These are phyloP conservation scores for Colletotrichum sojae DNA, from an alignment of 2,329 filamentous ascomycete species.

Conservation along the genomic window DNA sequence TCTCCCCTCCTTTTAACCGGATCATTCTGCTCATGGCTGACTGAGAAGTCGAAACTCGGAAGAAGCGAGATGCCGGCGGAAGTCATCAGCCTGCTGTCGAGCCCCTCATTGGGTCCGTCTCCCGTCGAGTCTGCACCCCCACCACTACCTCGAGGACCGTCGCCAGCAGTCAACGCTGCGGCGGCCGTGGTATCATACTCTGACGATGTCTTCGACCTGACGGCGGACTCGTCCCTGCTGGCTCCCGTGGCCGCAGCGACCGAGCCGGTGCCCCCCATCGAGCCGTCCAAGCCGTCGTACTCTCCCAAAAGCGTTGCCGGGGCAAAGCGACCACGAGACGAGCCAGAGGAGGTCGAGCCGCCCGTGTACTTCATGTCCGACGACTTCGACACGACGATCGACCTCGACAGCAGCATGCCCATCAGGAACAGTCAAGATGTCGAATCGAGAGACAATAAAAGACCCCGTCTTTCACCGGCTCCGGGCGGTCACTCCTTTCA, in stretches of 20 bases:
- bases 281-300: neutral
- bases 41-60: neutral
- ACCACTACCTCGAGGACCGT: neutral
- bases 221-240: conserved; percentile 19
- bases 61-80: conserved; percentile 49
- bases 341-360: neutral
- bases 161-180: neutral
- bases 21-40: neutral
- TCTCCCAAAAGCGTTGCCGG: neutral
- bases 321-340: conserved; percentile 27
- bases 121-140: conserved; percentile 14
- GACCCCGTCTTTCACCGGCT: conserved; percentile 45
- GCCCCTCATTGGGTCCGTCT: conserved; percentile 43
- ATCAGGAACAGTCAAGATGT: conserved; percentile 25
- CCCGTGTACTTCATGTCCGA: conserved; percentile 53
- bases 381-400: conserved; percentile 59
- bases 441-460: conserved; percentile 48
- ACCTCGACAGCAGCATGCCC: conserved; percentile 47
- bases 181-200: conserved; percentile 1
- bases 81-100: conserved; percentile 54
- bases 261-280: neutral
- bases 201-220: conserved; percentile 42
- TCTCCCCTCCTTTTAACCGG: neutral
- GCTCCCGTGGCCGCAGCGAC: neutral
- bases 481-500: neutral